phyloP scores from a whole-genome alignment of 352 stramenopile species.

The Pythium pectinolyticum region DNA sequence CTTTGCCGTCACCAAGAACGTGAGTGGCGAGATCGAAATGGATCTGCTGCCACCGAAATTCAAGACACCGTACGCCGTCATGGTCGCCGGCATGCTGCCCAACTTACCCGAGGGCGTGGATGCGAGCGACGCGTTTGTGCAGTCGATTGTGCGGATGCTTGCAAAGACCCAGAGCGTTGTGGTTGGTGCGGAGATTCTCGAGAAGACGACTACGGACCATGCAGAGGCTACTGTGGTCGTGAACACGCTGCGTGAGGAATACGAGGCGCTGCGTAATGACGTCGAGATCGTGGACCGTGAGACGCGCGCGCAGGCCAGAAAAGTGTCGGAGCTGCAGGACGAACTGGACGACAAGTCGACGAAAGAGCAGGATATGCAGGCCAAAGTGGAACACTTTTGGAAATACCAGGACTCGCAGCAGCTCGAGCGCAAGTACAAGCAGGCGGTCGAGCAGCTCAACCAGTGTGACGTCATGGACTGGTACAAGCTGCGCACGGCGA shows the following conservation, averaged over 20 bases:
- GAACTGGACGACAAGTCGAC: constrained; percentile 45
- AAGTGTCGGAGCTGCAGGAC: constrained; percentile 31
- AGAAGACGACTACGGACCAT: constrained; percentile 50
- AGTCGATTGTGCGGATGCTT: constrained; percentile 66
- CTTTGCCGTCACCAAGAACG: constrained; percentile 46
- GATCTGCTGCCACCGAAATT: constrained; percentile 67
- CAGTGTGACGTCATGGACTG: constrained; percentile 64
- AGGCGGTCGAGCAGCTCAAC: constrained; percentile 53
- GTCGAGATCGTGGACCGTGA: constrained; percentile 50
- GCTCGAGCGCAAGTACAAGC: constrained; percentile 65
- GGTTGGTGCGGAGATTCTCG: constrained; percentile 59
- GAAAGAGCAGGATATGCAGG: constrained; percentile 71
- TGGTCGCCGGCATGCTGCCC: constrained; percentile 75
- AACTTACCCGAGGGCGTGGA: constrained; percentile 73
- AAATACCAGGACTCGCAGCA: constrained; percentile 52
- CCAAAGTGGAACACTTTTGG: constrained; percentile 82
- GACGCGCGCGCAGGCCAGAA: constrained; percentile 35
- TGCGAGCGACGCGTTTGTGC: constrained; percentile 61
- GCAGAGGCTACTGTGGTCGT: constrained; percentile 25
- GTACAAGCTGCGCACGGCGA: constrained; percentile 65
- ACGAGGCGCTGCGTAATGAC: constrained; percentile 53
- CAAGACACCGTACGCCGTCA: constrained; percentile 73
- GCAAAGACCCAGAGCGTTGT: constrained; percentile 79
- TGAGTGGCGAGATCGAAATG: constrained; percentile 62
- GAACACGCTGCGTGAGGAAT: neutral